These are phyloP conservation scores for Chrysosporium keratinophilum DNA, from an alignment of 2,329 filamentous ascomycete species.

Conservation along the genomic window DNA sequence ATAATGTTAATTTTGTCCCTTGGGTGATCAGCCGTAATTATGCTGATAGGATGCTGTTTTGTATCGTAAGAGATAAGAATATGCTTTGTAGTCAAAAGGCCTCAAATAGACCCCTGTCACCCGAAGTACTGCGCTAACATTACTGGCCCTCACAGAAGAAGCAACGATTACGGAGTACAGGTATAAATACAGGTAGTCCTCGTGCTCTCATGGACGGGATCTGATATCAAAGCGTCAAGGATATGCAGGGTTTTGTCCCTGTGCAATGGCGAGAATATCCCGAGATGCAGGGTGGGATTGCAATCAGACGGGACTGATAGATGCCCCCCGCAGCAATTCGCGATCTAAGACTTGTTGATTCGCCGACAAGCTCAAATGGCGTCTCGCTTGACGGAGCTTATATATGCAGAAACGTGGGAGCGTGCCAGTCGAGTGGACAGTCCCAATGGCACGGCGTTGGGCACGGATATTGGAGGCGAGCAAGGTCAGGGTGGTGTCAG, in stretches of 20 bases:
- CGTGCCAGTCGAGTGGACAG: neutral
- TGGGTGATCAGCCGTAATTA: too few relatives aligned
- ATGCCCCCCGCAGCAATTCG: neutral
- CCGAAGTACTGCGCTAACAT: too few relatives aligned
- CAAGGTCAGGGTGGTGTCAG: neutral
- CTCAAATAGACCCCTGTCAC: too few relatives aligned
- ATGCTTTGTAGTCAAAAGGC: too few relatives aligned
- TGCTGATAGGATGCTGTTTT: too few relatives aligned
- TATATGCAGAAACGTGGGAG: neutral
- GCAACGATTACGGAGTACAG: neutral
- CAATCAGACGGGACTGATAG: neutral
- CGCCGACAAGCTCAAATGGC: neutral
- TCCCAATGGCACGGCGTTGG: neutral
- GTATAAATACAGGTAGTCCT: neutral
- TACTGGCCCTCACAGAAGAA: too few relatives aligned
- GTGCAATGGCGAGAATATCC: neutral
- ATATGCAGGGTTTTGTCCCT: neutral
- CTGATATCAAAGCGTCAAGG: neutral
- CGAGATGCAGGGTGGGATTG: neutral
- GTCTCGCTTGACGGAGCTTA: neutral
- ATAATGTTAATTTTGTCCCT: too few relatives aligned
- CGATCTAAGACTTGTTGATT: neutral
- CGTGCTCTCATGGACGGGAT: neutral
- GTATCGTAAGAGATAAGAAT: too few relatives aligned
- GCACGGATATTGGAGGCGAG: neutral